Evolutionary conservation across 345 rosid genomes (phyloP).

Genomic region (Arabidopsis arenosa): DNA sequence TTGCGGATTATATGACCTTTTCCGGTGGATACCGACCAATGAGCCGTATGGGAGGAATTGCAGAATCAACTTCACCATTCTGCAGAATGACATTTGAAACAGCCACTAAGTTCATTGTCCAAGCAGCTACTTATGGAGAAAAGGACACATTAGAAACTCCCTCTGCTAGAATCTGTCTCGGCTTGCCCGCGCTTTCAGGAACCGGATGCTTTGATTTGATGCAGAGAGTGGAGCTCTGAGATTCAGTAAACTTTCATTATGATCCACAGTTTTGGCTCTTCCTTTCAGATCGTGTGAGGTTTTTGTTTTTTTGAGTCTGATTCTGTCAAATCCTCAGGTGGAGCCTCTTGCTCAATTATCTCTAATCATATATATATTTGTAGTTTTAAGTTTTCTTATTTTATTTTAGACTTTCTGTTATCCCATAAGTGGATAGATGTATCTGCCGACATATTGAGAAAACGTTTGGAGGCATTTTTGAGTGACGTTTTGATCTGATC

Average conservation of each 20-base stretch:
- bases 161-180: conserved; percentile 88
- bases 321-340: conserved; percentile 23
- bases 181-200: conserved; percentile 88
- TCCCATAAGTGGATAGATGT: conserved; percentile 16
- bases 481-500: conserved; percentile 28
- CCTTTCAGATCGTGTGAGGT: background rate
- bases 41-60: conserved; percentile 90
- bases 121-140: conserved; percentile 78
- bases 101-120: conserved; percentile 88
- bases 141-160: conserved; percentile 78
- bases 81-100: conserved; percentile 95
- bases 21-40: conserved; percentile 85
- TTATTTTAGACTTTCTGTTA: background rate
- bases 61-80: conserved; percentile 78
- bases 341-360: conserved; percentile 24
- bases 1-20: conserved; percentile 93
- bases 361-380: conserved; percentile 8
- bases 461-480: conserved; percentile 25
- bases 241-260: background rate
- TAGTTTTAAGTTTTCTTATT: background rate
- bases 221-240: conserved; percentile 55
- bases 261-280: background rate
- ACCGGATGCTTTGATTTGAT: conserved; percentile 90
- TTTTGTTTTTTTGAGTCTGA: background rate
- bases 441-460: conserved; percentile 40